Evolutionary conservation across 2,329 filamentous ascomycete genomes (phyloP).

Genomic region (Fusarium luffae): DNA sequence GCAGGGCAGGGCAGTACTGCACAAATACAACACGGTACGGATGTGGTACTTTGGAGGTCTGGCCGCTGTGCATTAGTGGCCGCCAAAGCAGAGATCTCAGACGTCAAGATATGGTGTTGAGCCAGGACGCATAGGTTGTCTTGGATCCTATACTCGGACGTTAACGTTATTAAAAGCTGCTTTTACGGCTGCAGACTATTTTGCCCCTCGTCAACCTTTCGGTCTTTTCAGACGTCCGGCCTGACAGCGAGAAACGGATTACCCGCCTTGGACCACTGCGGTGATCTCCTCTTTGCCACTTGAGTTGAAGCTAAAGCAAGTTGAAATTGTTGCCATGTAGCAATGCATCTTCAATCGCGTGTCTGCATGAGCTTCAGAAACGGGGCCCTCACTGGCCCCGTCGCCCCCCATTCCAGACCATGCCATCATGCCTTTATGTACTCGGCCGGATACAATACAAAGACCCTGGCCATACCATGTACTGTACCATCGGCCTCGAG

Average conservation of each 20-base stretch:
- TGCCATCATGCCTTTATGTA: constrained; percentile 30
- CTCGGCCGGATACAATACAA: constrained; percentile 32
- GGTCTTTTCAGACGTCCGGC: constrained; percentile 29
- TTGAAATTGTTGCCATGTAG: constrained; percentile 44
- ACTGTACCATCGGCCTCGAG: constrained; percentile 12
- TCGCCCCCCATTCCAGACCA: constrained; percentile 37
- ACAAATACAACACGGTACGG: constrained; percentile 35
- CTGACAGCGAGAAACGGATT: constrained; percentile 39
- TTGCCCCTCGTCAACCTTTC: constrained; percentile 38
- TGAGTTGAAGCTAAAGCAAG: constrained; percentile 40
- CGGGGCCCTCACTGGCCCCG: constrained; percentile 34
- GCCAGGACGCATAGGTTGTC: constrained; percentile 41
- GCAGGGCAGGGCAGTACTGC: constrained; percentile 19
- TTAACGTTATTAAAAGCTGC: constrained; percentile 16
- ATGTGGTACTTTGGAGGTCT: constrained; percentile 33
- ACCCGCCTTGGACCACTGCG: constrained; percentile 38
- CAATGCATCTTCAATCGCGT: constrained; percentile 41
- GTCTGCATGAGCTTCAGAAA: constrained; percentile 45
- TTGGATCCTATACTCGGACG: neutral
- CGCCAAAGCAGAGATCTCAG: constrained; percentile 50
- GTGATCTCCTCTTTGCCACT: constrained; percentile 47
- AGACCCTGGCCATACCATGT: constrained; percentile 14
- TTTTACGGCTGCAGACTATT: constrained; percentile 21
- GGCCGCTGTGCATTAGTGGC: constrained; percentile 51
- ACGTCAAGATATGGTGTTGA: constrained; percentile 46